Percentiles rank a stretch among this genome's conserved stretches.
Evolutionary conservation across 1,139 yeast species (phyloP).

Genomic region (Geotrichum candidum): DNA sequence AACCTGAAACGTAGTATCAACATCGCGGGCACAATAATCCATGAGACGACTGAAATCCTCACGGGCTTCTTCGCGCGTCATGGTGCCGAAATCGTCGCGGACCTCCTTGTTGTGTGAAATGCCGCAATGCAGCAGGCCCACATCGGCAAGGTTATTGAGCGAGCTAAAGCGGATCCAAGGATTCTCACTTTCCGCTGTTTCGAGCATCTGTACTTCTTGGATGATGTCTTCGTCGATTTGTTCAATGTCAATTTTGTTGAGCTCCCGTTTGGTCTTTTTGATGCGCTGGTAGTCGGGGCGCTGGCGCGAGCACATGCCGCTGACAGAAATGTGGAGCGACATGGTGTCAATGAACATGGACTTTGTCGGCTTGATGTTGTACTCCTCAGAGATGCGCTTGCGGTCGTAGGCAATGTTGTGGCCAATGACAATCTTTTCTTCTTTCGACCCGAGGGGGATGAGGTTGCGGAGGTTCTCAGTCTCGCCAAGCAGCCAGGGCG

Average conservation of each 20-base stretch:
- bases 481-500: constrained; percentile 66
- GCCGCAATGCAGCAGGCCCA: constrained; percentile 73
- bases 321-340: constrained; percentile 85
- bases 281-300: constrained; percentile 69
- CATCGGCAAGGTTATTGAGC: constrained; percentile 74
- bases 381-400: constrained; percentile 80
- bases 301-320: constrained; percentile 92
- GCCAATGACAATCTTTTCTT: constrained; percentile 61
- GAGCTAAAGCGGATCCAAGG: constrained; percentile 82
- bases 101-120: constrained; percentile 58
- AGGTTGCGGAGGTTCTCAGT: constrained; percentile 52
- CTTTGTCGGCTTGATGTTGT: constrained; percentile 56
- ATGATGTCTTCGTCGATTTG: constrained; percentile 1
- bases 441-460: constrained; percentile 55
- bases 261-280: constrained; percentile 22
- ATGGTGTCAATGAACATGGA: constrained; percentile 85
- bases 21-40: constrained; percentile 83
- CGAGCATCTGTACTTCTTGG: not conserved
- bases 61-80: constrained; percentile 49
- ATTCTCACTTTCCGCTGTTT: constrained; percentile 27
- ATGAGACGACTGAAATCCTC: constrained; percentile 56
- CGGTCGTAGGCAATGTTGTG: constrained; percentile 91
- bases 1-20: constrained; percentile 65
- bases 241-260: constrained; percentile 10
- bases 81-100: constrained; percentile 58